A percentile compares a stretch with the other conserved stretches of the same genome.
These are phyloP conservation scores for Globisporangium heterothallicum DNA, from an alignment of 352 stramenopile species.

Conservation along the genomic window DNA sequence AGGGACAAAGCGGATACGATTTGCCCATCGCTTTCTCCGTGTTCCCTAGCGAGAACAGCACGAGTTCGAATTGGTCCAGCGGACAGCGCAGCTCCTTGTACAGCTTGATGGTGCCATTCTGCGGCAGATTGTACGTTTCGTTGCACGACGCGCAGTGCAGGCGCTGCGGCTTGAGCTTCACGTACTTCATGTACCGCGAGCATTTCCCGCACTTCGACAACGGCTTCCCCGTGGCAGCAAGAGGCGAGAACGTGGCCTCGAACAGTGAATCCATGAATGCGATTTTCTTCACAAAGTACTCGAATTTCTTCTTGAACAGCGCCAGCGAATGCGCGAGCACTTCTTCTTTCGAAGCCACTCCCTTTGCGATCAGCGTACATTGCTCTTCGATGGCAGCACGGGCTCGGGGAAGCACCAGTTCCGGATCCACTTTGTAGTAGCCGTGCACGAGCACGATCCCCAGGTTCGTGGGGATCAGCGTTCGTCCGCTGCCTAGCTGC, in stretches of 20 bases:
- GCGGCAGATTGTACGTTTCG: conserved; percentile 31
- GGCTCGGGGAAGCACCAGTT: conserved; percentile 67
- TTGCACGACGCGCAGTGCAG: conserved; percentile 45
- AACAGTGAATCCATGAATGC: conserved; percentile 61
- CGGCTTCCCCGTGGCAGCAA: conserved; percentile 35
- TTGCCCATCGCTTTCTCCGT: conserved; percentile 35
- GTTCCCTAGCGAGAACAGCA: conserved; percentile 49
- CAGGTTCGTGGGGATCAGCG: conserved; percentile 59
- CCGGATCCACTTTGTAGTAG: conserved; percentile 68
- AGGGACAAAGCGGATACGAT: conserved; percentile 39
- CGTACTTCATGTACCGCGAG: conserved; percentile 50
- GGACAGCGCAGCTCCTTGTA: conserved; percentile 44
- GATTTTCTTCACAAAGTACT: conserved; percentile 49
- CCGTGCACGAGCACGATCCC: conserved; percentile 70
- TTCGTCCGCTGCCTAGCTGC: conserved; percentile 41
- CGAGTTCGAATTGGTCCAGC: conserved; percentile 47
- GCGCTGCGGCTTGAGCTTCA: conserved; percentile 33
- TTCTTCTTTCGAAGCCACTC: conserved; percentile 32
- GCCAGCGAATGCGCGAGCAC: conserved; percentile 33
- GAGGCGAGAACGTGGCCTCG: conserved; percentile 49
- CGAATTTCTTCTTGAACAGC: conserved; percentile 44
- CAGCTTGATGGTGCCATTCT: conserved; percentile 32
- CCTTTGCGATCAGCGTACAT: conserved; percentile 76
- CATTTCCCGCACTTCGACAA: conserved; percentile 53
- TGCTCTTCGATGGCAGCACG: conserved; percentile 79